phyloP scores from a whole-genome alignment of 2,329 filamentous ascomycete species.

The Delphinella strobiligena region DNA sequence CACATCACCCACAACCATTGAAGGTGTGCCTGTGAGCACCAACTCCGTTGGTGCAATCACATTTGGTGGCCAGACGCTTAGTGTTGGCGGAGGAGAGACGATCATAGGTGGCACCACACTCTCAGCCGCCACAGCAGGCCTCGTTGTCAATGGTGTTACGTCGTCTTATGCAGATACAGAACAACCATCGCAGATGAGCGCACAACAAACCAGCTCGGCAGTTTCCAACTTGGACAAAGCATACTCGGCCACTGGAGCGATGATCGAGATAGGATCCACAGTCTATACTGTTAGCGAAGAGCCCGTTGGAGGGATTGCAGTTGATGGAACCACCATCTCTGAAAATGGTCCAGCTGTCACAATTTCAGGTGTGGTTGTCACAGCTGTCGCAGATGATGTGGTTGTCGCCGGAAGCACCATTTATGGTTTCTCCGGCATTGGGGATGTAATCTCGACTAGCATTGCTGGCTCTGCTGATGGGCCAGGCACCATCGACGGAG shows the following conservation, averaged over 20 bases:
- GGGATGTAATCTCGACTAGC: neutral
- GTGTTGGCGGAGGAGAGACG: slow-evolving; percentile 1
- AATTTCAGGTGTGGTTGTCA: neutral
- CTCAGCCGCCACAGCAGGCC: too few relatives aligned
- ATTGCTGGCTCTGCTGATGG: slow-evolving; percentile 2
- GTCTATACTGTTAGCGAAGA: neutral
- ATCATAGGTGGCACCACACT: too few relatives aligned
- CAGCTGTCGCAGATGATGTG: neutral
- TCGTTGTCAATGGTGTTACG: too few relatives aligned
- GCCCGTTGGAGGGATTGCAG: too few relatives aligned
- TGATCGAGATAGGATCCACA: neutral
- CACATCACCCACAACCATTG: neutral
- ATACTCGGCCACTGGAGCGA: neutral
- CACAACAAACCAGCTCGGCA: too few relatives aligned
- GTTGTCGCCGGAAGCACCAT: neutral
- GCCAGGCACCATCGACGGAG: slow-evolving; percentile 1
- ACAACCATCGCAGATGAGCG: too few relatives aligned
- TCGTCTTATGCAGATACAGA: too few relatives aligned
- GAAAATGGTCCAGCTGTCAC: neutral
- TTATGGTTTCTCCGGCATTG: neutral
- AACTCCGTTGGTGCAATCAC: too few relatives aligned
- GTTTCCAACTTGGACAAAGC: too few relatives aligned
- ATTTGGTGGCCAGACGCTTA: neutral
- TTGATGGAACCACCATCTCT: neutral
- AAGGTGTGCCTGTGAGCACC: neutral